Percentiles rank a stretch among this genome's conserved stretches.
Conservation (phyloP, 345 rosid species). For the Barbarea vulgaris region DNA sequence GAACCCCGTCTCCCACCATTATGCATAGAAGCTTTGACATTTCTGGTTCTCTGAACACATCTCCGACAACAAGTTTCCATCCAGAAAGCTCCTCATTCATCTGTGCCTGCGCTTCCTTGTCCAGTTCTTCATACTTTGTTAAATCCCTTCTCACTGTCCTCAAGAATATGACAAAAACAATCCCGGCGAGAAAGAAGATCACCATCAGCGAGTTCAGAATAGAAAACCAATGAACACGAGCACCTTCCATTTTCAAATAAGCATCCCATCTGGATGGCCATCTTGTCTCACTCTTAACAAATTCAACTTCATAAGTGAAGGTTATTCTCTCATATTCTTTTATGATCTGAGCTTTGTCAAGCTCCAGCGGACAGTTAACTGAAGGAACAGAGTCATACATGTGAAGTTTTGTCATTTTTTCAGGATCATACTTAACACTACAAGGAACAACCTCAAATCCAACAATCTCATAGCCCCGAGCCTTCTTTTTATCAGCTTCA, state of each 20-base stretch:
- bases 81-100: constrained; percentile 89
- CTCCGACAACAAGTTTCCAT: constrained; percentile 92
- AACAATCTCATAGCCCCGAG: constrained; percentile 73
- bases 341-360: constrained; percentile 79
- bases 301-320: constrained; percentile 81
- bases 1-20: constrained; percentile 78
- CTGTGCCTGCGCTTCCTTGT: constrained; percentile 86
- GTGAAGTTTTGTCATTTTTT: constrained; percentile 61
- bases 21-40: constrained; percentile 69
- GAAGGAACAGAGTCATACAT: constrained; percentile 59
- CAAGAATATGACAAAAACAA: constrained; percentile 76
- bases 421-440: constrained; percentile 67
- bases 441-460: constrained; percentile 87
- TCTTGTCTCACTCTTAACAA: constrained; percentile 67
- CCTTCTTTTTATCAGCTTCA: constrained; percentile 70
- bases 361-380: constrained; percentile 68
- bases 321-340: constrained; percentile 71
- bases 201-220: constrained; percentile 81
- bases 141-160: constrained; percentile 86
- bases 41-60: constrained; percentile 84
- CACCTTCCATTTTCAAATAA: constrained; percentile 87
- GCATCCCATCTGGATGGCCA: constrained; percentile 97
- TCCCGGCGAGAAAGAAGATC: constrained; percentile 73
- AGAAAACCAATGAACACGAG: constrained; percentile 87
- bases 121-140: constrained; percentile 80